A percentile compares a stretch with the other conserved stretches of the same genome.
Conservation (phyloP, 108 stramenopile genomes). For the Chaetoceros tenuissimus region DNA sequence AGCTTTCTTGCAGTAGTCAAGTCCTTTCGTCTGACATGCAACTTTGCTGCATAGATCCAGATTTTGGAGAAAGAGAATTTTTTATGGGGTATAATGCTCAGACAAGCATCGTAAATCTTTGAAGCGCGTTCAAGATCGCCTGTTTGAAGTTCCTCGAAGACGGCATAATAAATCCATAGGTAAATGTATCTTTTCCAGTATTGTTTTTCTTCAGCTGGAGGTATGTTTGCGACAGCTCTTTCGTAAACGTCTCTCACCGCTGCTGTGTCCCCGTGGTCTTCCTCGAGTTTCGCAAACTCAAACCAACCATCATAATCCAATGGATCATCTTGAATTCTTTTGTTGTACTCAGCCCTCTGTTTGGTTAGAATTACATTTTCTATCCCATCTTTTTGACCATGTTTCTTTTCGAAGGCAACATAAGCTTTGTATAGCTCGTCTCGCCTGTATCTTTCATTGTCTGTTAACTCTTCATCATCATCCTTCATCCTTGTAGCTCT, state of each 20-base stretch:
- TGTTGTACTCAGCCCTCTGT: slow-evolving; percentile 84
- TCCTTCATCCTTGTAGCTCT: slow-evolving; percentile 25
- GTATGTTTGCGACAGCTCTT: slow-evolving; percentile 88
- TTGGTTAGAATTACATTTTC: slow-evolving; percentile 82
- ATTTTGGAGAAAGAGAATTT: slow-evolving; percentile 94
- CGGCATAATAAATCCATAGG: slow-evolving; percentile 95
- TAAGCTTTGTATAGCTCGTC: slow-evolving; percentile 92
- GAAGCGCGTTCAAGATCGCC: slow-evolving; percentile 74
- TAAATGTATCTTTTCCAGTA: slow-evolving; percentile 97
- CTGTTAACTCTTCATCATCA: slow-evolving; percentile 39
- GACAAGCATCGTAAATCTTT: slow-evolving; percentile 83
- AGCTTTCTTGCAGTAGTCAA: slow-evolving; percentile 86
- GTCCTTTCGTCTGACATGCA: slow-evolving; percentile 88
- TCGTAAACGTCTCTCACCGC: slow-evolving; percentile 89
- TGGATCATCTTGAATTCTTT: slow-evolving; percentile 61
- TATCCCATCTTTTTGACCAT: slow-evolving; percentile 87
- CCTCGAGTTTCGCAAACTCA: slow-evolving; percentile 93
- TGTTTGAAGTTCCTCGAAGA: slow-evolving; percentile 87
- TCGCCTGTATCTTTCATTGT: slow-evolving; percentile 68
- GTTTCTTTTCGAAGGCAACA: slow-evolving; percentile 96
- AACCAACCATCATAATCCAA: slow-evolving; percentile 98
- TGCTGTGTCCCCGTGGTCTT: slow-evolving; percentile 43
- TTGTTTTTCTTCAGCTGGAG: slow-evolving; percentile 85
- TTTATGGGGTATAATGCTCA: slow-evolving; percentile 89
- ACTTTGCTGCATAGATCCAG: slow-evolving; percentile 93